Percentiles rank a stretch among this genome's conserved stretches.
Conservation (phyloP, 1,139 yeast genomes). For the Suhomyces bokatorum region DNA sequence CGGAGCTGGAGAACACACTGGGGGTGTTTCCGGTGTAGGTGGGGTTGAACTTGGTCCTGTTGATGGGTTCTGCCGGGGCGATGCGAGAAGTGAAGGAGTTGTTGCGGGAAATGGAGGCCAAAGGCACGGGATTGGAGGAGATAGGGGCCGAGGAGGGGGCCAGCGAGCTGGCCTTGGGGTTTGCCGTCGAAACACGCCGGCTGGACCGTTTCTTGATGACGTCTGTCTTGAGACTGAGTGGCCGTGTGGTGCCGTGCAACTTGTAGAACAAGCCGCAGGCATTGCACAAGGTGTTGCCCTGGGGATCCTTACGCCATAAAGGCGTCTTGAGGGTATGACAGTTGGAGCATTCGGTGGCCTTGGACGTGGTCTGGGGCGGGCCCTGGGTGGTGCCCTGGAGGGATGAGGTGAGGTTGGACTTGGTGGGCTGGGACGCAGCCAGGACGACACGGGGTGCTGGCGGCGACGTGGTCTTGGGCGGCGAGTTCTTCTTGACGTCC, state of each 20-base stretch:
- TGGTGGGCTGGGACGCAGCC: slow-evolving; percentile 15
- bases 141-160: slow-evolving; percentile 6
- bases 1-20: slow-evolving; percentile 8
- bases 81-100: slow-evolving; percentile 11
- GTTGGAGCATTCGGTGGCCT: slow-evolving; percentile 43
- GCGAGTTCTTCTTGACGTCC: slow-evolving; percentile 3
- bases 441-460: not conserved
- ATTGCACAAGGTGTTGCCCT: slow-evolving; percentile 58
- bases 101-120: slow-evolving; percentile 9
- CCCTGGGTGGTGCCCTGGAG: slow-evolving; percentile 12
- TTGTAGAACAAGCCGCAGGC: slow-evolving; percentile 62
- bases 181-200: slow-evolving; percentile 25
- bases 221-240: slow-evolving; percentile 55
- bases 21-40: slow-evolving; percentile 15
- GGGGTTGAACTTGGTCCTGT: slow-evolving; percentile 16
- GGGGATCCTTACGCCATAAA: slow-evolving; percentile 58
- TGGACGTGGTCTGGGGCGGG: slow-evolving; percentile 7
- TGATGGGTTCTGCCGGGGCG: slow-evolving; percentile 10
- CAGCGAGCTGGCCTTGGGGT: slow-evolving; percentile 9
- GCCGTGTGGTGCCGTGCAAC: slow-evolving; percentile 59
- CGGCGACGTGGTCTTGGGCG: not conserved
- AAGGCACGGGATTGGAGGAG: slow-evolving; percentile 1
- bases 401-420: slow-evolving; percentile 39
- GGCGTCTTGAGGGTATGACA: slow-evolving; percentile 61
- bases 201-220: slow-evolving; percentile 57